A percentile compares a stretch with the other conserved stretches of the same genome.
Conservation (phyloP, 768 basidiomycete species). For the Macrolepiota dolichaula region DNA sequence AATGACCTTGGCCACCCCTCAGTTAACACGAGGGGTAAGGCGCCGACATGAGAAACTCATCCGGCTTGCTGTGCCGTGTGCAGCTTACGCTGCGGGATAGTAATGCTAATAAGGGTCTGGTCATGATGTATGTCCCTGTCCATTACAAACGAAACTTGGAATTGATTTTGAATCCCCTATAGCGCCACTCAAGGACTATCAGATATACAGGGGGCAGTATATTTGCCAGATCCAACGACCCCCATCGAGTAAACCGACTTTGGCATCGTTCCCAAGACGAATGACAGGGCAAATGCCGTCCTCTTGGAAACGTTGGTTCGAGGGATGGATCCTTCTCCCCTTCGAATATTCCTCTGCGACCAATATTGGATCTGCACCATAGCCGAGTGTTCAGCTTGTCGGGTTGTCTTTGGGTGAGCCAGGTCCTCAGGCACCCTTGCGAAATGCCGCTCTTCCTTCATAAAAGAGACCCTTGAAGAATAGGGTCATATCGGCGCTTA, state of each 20-base stretch:
- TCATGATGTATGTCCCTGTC: not conserved
- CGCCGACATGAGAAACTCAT: no score
- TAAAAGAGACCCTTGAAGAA: not conserved
- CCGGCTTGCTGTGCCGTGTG: no score
- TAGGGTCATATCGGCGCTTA: not conserved
- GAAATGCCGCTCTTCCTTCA: not conserved
- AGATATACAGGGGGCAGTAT: not conserved
- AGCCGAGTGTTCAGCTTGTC: not conserved
- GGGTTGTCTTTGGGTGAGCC: not conserved
- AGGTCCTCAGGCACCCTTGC: slow-evolving; percentile 3
- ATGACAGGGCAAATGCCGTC: slow-evolving; percentile 10
- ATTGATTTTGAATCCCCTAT: not conserved
- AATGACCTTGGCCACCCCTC: no score
- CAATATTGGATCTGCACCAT: not conserved
- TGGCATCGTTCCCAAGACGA: slow-evolving; percentile 4
- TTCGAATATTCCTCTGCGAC: not conserved
- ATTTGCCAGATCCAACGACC: not conserved
- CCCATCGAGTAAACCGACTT: not conserved
- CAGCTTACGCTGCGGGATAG: no score
- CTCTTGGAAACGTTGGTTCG: not conserved
- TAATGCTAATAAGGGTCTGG: no score
- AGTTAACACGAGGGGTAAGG: no score
- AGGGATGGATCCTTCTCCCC: not conserved
- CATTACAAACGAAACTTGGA: not conserved
- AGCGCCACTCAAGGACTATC: not conserved